Evolutionary conservation across 2,329 filamentous ascomycete genomes (phyloP).

Genomic region (Lecanoromycetidae sp.): DNA sequence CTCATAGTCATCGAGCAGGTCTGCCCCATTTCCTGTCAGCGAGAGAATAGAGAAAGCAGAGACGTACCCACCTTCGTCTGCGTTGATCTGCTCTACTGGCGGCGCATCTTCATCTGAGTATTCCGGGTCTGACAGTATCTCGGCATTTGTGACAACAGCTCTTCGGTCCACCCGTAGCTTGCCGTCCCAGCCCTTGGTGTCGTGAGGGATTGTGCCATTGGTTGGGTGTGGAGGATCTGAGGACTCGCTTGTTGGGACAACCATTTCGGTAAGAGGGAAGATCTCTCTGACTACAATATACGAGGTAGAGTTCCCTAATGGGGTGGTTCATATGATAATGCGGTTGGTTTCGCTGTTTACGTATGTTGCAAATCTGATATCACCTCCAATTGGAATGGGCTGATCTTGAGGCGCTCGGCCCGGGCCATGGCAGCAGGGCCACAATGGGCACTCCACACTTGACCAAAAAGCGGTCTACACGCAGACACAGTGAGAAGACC

Average conservation of each 20-base stretch:
- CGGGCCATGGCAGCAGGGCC: too few species aligned
- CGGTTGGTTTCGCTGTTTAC: too few species aligned
- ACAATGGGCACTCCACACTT: too few species aligned
- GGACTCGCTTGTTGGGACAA: neutral
- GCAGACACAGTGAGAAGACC: too few species aligned
- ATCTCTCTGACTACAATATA: too few species aligned
- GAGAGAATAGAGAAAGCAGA: neutral
- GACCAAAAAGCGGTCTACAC: too few species aligned
- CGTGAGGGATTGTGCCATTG: constrained; percentile 13
- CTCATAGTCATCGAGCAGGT: constrained; percentile 48
- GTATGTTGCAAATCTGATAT: too few species aligned
- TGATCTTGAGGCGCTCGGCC: too few species aligned
- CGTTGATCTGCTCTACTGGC: constrained; percentile 61
- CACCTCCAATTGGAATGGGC: too few species aligned
- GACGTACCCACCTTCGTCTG: constrained; percentile 59
- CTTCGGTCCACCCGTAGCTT: constrained; percentile 65
- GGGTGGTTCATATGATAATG: too few species aligned
- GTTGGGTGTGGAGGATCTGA: neutral
- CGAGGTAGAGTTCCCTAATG: too few species aligned
- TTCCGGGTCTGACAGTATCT: constrained; percentile 72
- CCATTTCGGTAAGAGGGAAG: neutral
- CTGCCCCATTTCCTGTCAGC: constrained; percentile 25
- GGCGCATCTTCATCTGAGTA: constrained; percentile 62
- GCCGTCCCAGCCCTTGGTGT: constrained; percentile 61
- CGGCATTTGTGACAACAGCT: constrained; percentile 60